Evolutionary conservation across 768 basidiomycete genomes (phyloP).

Genomic region (Pleurotus citrinopileatus): DNA sequence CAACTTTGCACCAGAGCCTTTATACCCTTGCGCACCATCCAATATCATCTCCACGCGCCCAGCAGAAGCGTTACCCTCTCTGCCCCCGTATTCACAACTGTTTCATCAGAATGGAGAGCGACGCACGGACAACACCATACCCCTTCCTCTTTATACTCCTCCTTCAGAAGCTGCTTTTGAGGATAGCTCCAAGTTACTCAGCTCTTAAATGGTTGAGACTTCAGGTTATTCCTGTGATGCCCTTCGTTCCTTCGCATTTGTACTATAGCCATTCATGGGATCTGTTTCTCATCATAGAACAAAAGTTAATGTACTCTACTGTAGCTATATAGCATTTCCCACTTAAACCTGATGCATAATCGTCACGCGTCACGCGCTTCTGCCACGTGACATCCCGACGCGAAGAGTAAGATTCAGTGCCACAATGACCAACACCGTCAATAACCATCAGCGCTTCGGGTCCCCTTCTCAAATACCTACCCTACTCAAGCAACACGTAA

Average conservation of each 20-base stretch:
- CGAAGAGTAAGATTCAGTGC: too few species aligned
- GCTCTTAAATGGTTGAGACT: too few species aligned
- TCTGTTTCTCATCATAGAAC: neutral
- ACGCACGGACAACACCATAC: conserved; percentile 63
- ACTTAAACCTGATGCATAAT: too few species aligned
- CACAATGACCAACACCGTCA: too few species aligned
- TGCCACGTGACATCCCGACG: too few species aligned
- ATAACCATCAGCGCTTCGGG: too few species aligned
- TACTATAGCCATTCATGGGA: neutral
- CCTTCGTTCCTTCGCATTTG: neutral
- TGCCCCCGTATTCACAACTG: conserved; percentile 79
- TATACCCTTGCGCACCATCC: conserved; percentile 9
- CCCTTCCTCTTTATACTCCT: conserved; percentile 65
- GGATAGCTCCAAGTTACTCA: neutral
- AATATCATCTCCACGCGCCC: neutral
- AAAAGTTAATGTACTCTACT: neutral
- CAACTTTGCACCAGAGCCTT: conserved; percentile 31
- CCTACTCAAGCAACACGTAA: too few species aligned
- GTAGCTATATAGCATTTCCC: too few species aligned
- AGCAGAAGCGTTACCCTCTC: conserved; percentile 20
- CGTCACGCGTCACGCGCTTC: too few species aligned
- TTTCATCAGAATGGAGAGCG: conserved; percentile 73
- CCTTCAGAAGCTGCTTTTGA: neutral
- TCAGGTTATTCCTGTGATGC: neutral
- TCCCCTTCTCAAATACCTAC: neutral